Base-by-base conservation (phyloP, 2,329 filamentous ascomycete species). In the Volutella citrinella region DNA sequence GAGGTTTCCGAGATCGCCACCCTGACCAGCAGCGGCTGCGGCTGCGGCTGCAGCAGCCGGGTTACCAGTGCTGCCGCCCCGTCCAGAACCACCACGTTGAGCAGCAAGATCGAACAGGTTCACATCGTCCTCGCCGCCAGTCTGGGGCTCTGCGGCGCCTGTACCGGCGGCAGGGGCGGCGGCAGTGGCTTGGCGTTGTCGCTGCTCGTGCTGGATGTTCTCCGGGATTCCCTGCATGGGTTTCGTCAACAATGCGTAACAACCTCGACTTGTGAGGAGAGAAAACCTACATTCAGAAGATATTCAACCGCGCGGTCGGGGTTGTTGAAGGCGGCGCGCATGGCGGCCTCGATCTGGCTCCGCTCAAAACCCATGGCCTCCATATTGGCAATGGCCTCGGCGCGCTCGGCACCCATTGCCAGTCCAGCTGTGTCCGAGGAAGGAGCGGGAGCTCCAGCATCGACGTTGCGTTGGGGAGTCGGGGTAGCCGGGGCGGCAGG, bases 231-330 rank as follows among this genome's bases (percentile, higher is more conserved):
- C 93, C 87, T 94, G 19, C 26, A 12, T 8, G 22, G 17, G 22
- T 18, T 18, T 19, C 39, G 36, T 49, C n/a, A n/a, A n/a, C n/a
- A n/a, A n/a, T n/a, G n/a, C n/a, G n/a, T 24, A 51, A 39, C 27
- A 19, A 26, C 30, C 19, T 15, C 27, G 23, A 23, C 25, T 24
- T 35, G 25, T 22, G n/a, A 16, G 21, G 17, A 21, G 16, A 17
- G 13, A 14, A 6, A 30, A 69, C 83, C 65, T 63, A 93, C 88
- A 50, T 69, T 95, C 57, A 98, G 63, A 10, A 98, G 78, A 57
- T 98, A 98, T 63, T 98, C 93, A 36, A 98, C 91, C 34, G 93
- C 93, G 53, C 93, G 88, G 63, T 97, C 91, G 11, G 91, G 89
- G 68, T 98, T 98, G 74, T 85, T 94, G 65, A 87, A 98, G 11